A percentile compares a stretch with the other conserved stretches of the same genome.
Evolutionary conservation across 1,284 basidiomycete species (phyloP).

Genomic region (Cryptococcus sp.): DNA sequence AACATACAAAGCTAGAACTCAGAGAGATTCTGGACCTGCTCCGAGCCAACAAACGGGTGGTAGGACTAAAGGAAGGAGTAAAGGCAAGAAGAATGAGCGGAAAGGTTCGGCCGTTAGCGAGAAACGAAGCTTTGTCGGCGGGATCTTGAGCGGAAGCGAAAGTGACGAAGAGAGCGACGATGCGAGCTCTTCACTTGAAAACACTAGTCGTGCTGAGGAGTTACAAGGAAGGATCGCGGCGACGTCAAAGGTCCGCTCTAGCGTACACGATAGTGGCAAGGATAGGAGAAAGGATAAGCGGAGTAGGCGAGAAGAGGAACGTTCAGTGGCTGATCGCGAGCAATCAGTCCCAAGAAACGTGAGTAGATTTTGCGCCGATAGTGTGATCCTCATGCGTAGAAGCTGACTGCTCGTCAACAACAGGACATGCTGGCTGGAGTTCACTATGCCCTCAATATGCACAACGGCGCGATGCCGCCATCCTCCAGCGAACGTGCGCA

Average conservation of each 20-base stretch:
- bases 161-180: slow-evolving; percentile 16
- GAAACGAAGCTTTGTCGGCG: slow-evolving; percentile 38
- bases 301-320: not conserved
- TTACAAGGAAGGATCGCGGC: no score
- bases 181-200: not conserved
- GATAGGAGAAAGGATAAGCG: no score
- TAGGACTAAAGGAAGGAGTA: slow-evolving; percentile 6
- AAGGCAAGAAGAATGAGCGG: slow-evolving; percentile 9
- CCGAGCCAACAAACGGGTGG: slow-evolving; percentile 3
- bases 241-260: no score
- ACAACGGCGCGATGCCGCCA: slow-evolving; percentile 7
- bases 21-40: slow-evolving; percentile 9
- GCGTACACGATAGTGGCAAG: no score
- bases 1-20: slow-evolving; percentile 37
- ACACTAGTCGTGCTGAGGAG: not conserved
- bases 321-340: slow-evolving; percentile 1
- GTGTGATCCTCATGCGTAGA: no score
- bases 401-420: not conserved
- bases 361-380: not conserved
- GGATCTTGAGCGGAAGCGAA: slow-evolving; percentile 23
- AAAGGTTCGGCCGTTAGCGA: slow-evolving; percentile 10
- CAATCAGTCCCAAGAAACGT: not conserved
- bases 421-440: slow-evolving; percentile 19
- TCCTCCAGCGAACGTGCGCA: not conserved
- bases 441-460: slow-evolving; percentile 33